These are phyloP conservation scores for Pythium oligandrum DNA, from an alignment of 352 stramenopile genomes.

Conservation along the genomic window DNA sequence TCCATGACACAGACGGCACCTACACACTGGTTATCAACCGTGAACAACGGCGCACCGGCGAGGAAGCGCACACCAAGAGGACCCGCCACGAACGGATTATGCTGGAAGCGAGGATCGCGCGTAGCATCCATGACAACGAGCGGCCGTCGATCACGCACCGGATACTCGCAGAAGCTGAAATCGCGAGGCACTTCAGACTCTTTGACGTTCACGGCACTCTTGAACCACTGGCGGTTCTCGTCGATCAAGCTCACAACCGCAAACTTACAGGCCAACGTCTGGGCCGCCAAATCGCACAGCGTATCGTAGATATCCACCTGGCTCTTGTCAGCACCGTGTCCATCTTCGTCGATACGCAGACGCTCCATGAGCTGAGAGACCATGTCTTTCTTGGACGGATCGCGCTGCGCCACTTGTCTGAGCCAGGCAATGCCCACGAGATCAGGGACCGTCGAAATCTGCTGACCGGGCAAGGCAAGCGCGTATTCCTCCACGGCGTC, in stretches of 20 bases:
- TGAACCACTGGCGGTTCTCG: constrained; percentile 94
- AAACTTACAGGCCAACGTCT: constrained; percentile 74
- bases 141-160: constrained; percentile 60
- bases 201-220: constrained; percentile 77
- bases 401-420: constrained; percentile 56
- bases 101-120: constrained; percentile 83
- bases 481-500: constrained; percentile 72
- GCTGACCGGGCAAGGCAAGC: constrained; percentile 51
- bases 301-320: constrained; percentile 86
- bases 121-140: constrained; percentile 88
- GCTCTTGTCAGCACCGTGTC: constrained; percentile 19
- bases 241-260: constrained; percentile 88
- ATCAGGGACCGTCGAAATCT: constrained; percentile 57
- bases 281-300: constrained; percentile 68
- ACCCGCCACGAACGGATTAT: constrained; percentile 89
- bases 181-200: constrained; percentile 78
- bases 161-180: constrained; percentile 83
- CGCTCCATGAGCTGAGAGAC: constrained; percentile 66
- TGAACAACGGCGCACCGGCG: constrained; percentile 89
- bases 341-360: constrained; percentile 35
- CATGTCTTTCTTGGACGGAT: constrained; percentile 69
- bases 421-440: constrained; percentile 77
- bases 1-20: constrained; percentile 77
- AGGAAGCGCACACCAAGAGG: constrained; percentile 91
- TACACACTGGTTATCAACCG: constrained; percentile 74